A percentile compares a stretch with the other conserved stretches of the same genome.
These are phyloP conservation scores for Lentinula raphanica DNA, from an alignment of 768 basidiomycete genomes.

Conservation along the genomic window DNA sequence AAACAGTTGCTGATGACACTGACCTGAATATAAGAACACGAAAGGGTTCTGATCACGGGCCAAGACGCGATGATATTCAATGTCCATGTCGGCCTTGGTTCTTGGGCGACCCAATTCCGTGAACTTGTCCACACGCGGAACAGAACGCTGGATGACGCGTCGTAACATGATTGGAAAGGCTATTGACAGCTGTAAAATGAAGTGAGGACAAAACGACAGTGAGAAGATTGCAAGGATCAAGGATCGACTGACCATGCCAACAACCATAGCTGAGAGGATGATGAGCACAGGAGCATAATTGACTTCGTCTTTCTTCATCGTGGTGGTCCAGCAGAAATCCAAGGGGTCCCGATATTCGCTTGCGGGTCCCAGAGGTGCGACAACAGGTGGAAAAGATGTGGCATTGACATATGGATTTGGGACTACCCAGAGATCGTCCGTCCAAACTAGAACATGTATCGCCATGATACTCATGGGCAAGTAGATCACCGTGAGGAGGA, in stretches of 20 bases:
- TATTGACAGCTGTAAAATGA: slow-evolving; percentile 44
- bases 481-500: slow-evolving; percentile 64
- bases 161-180: slow-evolving; percentile 68
- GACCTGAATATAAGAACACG: slow-evolving; percentile 65
- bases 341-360: slow-evolving; percentile 54
- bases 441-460: slow-evolving; percentile 73
- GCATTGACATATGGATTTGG: slow-evolving; percentile 63
- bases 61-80: slow-evolving; percentile 65
- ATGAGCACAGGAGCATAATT: slow-evolving; percentile 65
- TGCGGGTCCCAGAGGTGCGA: slow-evolving; percentile 50
- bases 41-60: slow-evolving; percentile 62
- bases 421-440: slow-evolving; percentile 70
- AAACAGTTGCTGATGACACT: slow-evolving; percentile 13
- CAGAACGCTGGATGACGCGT: slow-evolving; percentile 47
- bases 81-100: slow-evolving; percentile 52
- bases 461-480: slow-evolving; percentile 76
- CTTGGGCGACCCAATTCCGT: slow-evolving; percentile 68
- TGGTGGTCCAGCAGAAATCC: slow-evolving; percentile 78
- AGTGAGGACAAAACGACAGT: background rate
- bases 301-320: slow-evolving; percentile 62
- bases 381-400: slow-evolving; percentile 41
- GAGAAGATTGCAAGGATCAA: background rate
- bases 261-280: slow-evolving; percentile 47
- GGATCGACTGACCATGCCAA: slow-evolving; percentile 41
- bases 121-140: slow-evolving; percentile 60